Conservation (phyloP, 1,139 yeast genomes). For the Geotrichum histeridarum region DNA sequence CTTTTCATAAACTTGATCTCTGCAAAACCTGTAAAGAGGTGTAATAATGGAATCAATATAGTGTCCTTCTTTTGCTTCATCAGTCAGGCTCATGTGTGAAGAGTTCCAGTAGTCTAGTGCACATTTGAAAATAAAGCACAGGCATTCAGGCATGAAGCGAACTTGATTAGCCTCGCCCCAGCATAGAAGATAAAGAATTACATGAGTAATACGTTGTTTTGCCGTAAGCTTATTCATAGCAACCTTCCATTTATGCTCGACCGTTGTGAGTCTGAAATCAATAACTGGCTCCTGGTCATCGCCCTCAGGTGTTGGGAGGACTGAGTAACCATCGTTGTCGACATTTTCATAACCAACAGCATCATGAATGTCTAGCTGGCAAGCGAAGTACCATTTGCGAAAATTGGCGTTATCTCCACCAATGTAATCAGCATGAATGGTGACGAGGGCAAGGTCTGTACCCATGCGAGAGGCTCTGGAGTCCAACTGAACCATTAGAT, state of each 20-base stretch:
- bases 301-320: conserved; percentile 23
- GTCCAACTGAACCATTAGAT: conserved; percentile 68
- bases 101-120: conserved; percentile 63
- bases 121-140: conserved; percentile 74
- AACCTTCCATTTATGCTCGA: conserved; percentile 48
- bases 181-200: conserved; percentile 63
- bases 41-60: conserved; percentile 67
- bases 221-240: conserved; percentile 55
- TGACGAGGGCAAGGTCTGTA: conserved; percentile 61
- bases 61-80: conserved; percentile 25
- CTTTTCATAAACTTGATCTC: conserved; percentile 48
- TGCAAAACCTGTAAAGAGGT: conserved; percentile 62
- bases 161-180: conserved; percentile 91
- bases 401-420: conserved; percentile 66
- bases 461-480: conserved; percentile 73
- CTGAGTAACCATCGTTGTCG: conserved; percentile 19
- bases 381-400: conserved; percentile 68
- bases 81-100: conserved; percentile 8
- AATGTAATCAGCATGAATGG: conserved; percentile 72
- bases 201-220: conserved; percentile 55
- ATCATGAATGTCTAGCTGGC: conserved; percentile 55
- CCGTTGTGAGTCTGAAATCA: conserved; percentile 42
- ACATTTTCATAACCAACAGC: conserved; percentile 43
- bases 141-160: conserved; percentile 79
- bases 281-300: conserved; percentile 28